These are phyloP conservation scores for Sugiyamaella novakii DNA, from an alignment of 1,139 yeast genomes.

Conservation along the genomic window DNA sequence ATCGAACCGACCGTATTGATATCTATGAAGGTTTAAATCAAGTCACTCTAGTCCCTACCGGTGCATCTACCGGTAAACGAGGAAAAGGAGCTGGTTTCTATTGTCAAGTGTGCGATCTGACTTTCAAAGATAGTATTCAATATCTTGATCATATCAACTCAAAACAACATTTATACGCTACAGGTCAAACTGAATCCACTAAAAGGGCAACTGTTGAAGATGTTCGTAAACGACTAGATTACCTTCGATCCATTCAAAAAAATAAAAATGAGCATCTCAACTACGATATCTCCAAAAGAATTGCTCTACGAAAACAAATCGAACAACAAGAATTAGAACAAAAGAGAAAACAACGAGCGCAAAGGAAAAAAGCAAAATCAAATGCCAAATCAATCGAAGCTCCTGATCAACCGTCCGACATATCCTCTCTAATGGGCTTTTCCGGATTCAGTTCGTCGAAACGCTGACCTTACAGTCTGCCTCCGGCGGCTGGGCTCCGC, in stretches of 20 bases:
- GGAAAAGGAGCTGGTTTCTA: constrained; percentile 79
- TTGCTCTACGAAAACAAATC: constrained; percentile 47
- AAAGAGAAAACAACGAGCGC: constrained; percentile 32
- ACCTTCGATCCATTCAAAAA: constrained; percentile 37
- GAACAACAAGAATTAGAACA: constrained; percentile 45
- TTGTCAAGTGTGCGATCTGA: constrained; percentile 76
- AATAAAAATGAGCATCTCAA: constrained; percentile 45
- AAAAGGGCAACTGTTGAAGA: constrained; percentile 43
- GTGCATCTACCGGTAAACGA: constrained; percentile 49
- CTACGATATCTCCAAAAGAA: constrained; percentile 49
- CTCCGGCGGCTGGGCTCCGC: too few species aligned
- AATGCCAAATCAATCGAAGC: constrained; percentile 26
- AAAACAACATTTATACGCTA: constrained; percentile 43
- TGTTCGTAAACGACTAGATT: constrained; percentile 41
- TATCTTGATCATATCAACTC: constrained; percentile 83
- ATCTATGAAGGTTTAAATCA: constrained; percentile 50
- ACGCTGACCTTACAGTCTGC: background rate
- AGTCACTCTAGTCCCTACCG: constrained; percentile 49
- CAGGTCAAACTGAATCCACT: constrained; percentile 40
- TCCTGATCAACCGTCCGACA: constrained; percentile 29
- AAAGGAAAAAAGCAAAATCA: constrained; percentile 35
- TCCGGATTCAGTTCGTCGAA: constrained; percentile 44
- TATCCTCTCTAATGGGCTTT: constrained; percentile 63
- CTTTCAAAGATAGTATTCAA: constrained; percentile 79
- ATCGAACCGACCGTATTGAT: constrained; percentile 40